A percentile compares a stretch with the other conserved stretches of the same genome.
These are phyloP conservation scores for Begonia masoniana DNA, from an alignment of 306 rosid species.

Conservation along the genomic window DNA sequence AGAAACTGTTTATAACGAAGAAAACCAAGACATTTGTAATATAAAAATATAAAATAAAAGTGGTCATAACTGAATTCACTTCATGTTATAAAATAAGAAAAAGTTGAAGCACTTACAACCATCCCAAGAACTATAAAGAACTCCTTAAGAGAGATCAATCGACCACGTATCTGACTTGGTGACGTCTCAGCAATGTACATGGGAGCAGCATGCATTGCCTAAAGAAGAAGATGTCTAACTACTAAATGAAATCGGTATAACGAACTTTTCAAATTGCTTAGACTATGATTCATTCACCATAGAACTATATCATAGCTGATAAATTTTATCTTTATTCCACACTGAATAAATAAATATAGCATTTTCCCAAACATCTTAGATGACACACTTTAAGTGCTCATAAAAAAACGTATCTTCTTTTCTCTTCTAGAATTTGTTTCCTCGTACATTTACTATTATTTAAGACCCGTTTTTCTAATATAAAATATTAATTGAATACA, in stretches of 20 bases:
- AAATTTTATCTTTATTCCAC: neutral
- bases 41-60: neutral
- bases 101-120: slow-evolving; percentile 62
- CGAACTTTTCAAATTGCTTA: too few relatives aligned
- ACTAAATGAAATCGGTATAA: neutral
- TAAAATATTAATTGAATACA: neutral
- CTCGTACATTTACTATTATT: neutral
- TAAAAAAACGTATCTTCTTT: too few relatives aligned
- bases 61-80: neutral
- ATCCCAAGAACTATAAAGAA: slow-evolving; percentile 92
- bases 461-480: too few relatives aligned
- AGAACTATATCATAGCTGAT: neutral
- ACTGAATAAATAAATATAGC: neutral
- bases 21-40: neutral
- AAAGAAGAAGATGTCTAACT: slow-evolving; percentile 17
- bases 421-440: too few relatives aligned
- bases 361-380: neutral
- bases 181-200: slow-evolving; percentile 99
- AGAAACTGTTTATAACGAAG: neutral
- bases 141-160: slow-evolving; percentile 73
- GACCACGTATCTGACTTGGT: slow-evolving; percentile 76
- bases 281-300: too few relatives aligned
- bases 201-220: slow-evolving; percentile 99
- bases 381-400: too few relatives aligned
- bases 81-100: neutral